Base-by-base conservation (phyloP, 78 protist genomes). In the Dictyostelium firmibasis region DNA sequence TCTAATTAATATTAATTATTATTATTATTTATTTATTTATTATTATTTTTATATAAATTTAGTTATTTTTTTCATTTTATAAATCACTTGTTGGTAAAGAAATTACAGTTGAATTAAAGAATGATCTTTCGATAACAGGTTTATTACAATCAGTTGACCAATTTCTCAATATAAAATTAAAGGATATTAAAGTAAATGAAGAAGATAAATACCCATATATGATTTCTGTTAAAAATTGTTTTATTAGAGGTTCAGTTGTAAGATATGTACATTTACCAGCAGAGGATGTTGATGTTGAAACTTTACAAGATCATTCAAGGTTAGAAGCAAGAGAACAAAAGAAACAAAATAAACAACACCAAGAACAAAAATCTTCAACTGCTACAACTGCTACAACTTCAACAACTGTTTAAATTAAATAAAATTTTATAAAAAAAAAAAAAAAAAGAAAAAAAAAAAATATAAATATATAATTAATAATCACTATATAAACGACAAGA, bases 211-310 rank as follows among this genome's bases (percentile, higher is more conserved):
- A 95, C 36, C 99, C 99, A 7, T 98, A 98, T 89, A 91, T 98
- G 98, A 98, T 98, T 10, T 92, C 98, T 0, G 98, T 98, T 35
- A 95, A 95, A 60, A 97, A 94, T 91, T 98, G 99, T 88, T 98
- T 99, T 79, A 92, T 99, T 6, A 97, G 99, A 23, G 99, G 99
- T 3, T 97, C 99, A 4, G 99, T 98, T 1, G 97, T 99, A 20
- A 95, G 99, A 16, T 99, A 98, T 89, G 95, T 98, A 6, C 99
- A 97, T 57, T 62, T 99, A 14, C 98, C 98, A 0, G 81, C 98
- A 0, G 92, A 85, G 7, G 97, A 97, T 2, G 99, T 99, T 1
- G 99, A 99, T 85, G 91, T 93, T 9, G 98, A 98, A 84, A 74
- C 98, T 11, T 97, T 99, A 16, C 99, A 99, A 96, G 99, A 98